These are phyloP conservation scores for Elsinoe batatas DNA, from an alignment of 2,329 filamentous ascomycete species.

Conservation along the genomic window DNA sequence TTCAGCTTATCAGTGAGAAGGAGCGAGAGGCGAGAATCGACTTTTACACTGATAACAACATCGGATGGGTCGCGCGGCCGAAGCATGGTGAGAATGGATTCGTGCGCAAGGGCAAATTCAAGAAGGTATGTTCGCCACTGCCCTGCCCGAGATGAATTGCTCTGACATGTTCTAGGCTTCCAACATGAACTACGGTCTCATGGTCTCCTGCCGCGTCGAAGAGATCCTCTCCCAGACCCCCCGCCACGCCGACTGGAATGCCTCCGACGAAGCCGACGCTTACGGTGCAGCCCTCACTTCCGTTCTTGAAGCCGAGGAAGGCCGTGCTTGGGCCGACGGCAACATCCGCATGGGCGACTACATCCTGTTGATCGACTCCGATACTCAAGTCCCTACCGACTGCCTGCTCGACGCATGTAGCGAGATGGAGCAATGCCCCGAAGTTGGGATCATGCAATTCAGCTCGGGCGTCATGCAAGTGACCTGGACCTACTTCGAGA, in stretches of 20 bases:
- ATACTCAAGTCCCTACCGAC: conserved; percentile 58
- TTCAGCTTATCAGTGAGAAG: conserved; percentile 51
- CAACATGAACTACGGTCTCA: conserved; percentile 65
- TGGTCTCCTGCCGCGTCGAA: conserved; percentile 53
- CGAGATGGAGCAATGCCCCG: conserved; percentile 62
- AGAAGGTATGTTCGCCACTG: conserved; percentile 37
- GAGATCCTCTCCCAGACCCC: conserved; percentile 41
- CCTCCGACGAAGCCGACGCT: conserved; percentile 31
- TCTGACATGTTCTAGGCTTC: conserved; percentile 32
- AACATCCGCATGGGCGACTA: conserved; percentile 54
- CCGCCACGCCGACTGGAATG: conserved; percentile 28
- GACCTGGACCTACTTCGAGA: conserved; percentile 62
- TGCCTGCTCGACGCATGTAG: conserved; percentile 58
- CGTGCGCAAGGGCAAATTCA: conserved; percentile 55
- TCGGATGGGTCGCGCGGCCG: conserved; percentile 41
- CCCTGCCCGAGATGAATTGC: neutral
- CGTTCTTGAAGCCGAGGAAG: conserved; percentile 45
- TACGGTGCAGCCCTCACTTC: conserved; percentile 43
- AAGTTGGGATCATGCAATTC: conserved; percentile 66
- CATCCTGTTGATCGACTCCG: conserved; percentile 59
- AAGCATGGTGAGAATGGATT: conserved; percentile 44
- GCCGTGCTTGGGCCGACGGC: conserved; percentile 49
- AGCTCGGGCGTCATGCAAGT: conserved; percentile 70
- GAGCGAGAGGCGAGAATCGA: conserved; percentile 35
- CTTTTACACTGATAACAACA: conserved; percentile 42